These are phyloP conservation scores for Rhodotorula glutinis DNA, from an alignment of 1,284 basidiomycete genomes.

Conservation along the genomic window DNA sequence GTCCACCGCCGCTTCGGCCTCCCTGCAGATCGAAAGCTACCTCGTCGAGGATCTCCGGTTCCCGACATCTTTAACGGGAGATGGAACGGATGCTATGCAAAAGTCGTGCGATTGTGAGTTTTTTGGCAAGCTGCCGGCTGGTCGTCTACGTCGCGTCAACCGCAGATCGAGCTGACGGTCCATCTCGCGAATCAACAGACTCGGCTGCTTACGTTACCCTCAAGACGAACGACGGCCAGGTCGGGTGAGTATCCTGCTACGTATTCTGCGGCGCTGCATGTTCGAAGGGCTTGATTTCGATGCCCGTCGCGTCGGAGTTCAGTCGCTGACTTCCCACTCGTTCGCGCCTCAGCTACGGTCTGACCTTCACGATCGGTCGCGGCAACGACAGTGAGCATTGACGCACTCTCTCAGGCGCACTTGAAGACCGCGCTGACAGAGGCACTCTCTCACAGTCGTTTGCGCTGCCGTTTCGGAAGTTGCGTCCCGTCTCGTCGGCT, in stretches of 20 bases:
- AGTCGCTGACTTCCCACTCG: neutral
- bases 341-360: conserved; percentile 66
- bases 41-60: conserved; percentile 37
- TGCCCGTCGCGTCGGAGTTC: too few relatives aligned
- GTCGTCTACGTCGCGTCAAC: neutral
- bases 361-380: conserved; percentile 96
- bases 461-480: conserved; percentile 75
- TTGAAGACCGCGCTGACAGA: conserved; percentile 55
- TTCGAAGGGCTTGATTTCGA: too few relatives aligned
- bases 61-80: conserved; percentile 57
- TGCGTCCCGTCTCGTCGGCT: conserved; percentile 75
- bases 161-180: neutral
- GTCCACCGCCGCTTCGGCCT: too few relatives aligned
- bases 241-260: conserved; percentile 10
- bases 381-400: conserved; percentile 71
- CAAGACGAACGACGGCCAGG: conserved; percentile 59
- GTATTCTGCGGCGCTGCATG: too few relatives aligned
- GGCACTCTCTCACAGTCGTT: conserved; percentile 54
- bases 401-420: too few relatives aligned
- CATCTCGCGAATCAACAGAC: conserved; percentile 47
- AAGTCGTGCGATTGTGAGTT: conserved; percentile 75
- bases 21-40: neutral
- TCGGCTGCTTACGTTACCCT: conserved; percentile 85
- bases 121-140: neutral
- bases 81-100: conserved; percentile 90